These are phyloP conservation scores for Boechera retrofracta DNA, from an alignment of 345 rosid genomes.

Conservation along the genomic window DNA sequence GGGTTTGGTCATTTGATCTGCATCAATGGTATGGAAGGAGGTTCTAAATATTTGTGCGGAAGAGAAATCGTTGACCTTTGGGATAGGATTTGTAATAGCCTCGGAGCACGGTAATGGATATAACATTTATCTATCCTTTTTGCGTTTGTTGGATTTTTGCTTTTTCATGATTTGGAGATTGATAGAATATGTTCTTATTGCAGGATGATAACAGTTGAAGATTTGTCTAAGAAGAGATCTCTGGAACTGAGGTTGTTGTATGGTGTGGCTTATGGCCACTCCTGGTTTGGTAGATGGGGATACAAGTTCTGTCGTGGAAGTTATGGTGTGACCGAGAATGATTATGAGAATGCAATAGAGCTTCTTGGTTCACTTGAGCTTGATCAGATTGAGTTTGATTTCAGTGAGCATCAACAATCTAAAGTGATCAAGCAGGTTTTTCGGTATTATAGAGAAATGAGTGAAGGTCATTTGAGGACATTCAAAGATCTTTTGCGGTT, in stretches of 20 bases:
- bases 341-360: slow-evolving; percentile 67
- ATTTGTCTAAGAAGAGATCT: slow-evolving; percentile 66
- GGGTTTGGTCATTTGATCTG: slow-evolving; percentile 87
- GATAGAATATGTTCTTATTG: slow-evolving; percentile 27
- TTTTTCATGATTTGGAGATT: slow-evolving; percentile 16
- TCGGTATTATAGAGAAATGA: slow-evolving; percentile 57
- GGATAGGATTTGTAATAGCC: slow-evolving; percentile 71
- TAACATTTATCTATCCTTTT: neutral
- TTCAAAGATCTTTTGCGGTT: slow-evolving; percentile 75
- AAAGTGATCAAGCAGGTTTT: slow-evolving; percentile 57
- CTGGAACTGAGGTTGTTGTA: slow-evolving; percentile 78
- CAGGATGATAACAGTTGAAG: slow-evolving; percentile 78
- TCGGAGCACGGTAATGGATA: slow-evolving; percentile 60
- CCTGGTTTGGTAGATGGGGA: slow-evolving; percentile 96
- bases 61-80: slow-evolving; percentile 83
- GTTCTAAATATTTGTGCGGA: slow-evolving; percentile 67
- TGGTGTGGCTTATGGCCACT: slow-evolving; percentile 85
- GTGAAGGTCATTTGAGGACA: slow-evolving; percentile 66
- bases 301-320: slow-evolving; percentile 77
- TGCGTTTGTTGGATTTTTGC: neutral
- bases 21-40: slow-evolving; percentile 84
- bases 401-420: slow-evolving; percentile 40
- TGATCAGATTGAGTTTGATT: slow-evolving; percentile 55
- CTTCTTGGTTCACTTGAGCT: slow-evolving; percentile 65
- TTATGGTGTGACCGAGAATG: slow-evolving; percentile 69